Evolutionary conservation across 2,329 filamentous ascomycete genomes (phyloP), one percentile per base, ranked within the genome.

Genomic region (Teratosphaeria nubilosa): DNA sequence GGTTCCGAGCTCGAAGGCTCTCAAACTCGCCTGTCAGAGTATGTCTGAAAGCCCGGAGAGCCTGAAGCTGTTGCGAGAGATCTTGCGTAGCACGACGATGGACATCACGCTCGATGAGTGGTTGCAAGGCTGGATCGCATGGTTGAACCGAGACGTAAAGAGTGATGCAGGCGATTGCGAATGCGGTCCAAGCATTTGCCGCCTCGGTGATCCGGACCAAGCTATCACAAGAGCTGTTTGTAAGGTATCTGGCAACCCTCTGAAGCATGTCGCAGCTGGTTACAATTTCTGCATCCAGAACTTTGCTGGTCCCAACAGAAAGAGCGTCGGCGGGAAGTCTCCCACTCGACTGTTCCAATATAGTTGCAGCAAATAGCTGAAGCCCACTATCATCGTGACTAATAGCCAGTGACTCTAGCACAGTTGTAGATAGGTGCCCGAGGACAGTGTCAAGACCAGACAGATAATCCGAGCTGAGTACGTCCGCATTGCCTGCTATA

Each of bases 121-220:
- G 74, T 54, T 76, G 76, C 34, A 85, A 70, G 1, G 84, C 84
- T 1, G 94, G 94, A 71, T 99, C 94, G 66, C 92, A 94, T 3
- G 88, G 82, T 64, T 86, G 86, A 71, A 95, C 87, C 0, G 95
- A 91, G 2, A 97, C 85, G 68, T 92, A 96, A 2, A 96, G 78
- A 61, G 82, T 82, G 53, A 97, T 78, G 45, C 86, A 83, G 16
- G 86, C 86, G 22, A 91, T 74, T 1, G 89, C 86, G 60, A 96
- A 85, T 55, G 87, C 80, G 30, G 91, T 79, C 84, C 91, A 94
- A 5, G 88, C 86, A 24, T 68, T 56, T 5, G 86, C 73, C 22
- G 83, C 80, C 5, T 51, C 24, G 16, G 3, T n/a, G 16, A 48
- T 22, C 5, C 41, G 41, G 6, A 4, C 20, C 6, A 20, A 48